Percentiles rank a stretch among this genome's conserved stretches.
Conservation (phyloP, 75 land plant genomes). For the Ceratopteris richardii region DNA sequence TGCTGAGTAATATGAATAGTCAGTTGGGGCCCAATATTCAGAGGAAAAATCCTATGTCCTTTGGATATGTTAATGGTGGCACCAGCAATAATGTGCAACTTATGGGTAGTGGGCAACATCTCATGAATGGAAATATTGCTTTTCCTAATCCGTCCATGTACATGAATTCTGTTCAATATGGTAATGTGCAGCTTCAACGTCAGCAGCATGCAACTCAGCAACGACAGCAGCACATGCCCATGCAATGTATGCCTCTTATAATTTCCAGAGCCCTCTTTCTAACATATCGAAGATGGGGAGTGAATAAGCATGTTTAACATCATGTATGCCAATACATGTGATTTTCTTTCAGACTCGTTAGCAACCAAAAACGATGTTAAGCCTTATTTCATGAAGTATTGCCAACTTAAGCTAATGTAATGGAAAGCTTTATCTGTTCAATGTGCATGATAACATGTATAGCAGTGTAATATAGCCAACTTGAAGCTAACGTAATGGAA, state of each 20-base stretch:
- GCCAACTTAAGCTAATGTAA: neutral
- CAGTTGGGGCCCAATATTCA: conserved; percentile 48
- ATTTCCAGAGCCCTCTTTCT: no score
- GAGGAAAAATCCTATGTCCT: conserved; percentile 30
- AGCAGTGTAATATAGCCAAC: no score
- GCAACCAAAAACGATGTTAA: neutral
- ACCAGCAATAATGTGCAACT: conserved; percentile 35
- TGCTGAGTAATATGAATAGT: conserved; percentile 46
- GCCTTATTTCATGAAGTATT: neutral
- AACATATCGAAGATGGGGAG: no score
- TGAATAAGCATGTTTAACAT: no score
- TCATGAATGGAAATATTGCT: conserved; percentile 40
- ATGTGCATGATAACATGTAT: no score
- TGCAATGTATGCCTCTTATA: conserved; percentile 14
- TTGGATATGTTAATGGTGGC: conserved; percentile 46
- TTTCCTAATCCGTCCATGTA: conserved; percentile 37
- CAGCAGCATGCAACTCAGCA: conserved; percentile 53
- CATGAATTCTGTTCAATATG: conserved; percentile 27
- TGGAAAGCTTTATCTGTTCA: no score
- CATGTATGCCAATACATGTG: no score
- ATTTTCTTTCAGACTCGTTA: neutral
- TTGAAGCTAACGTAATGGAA: no score
- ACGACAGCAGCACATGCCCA: conserved; percentile 34
- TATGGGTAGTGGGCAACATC: conserved; percentile 41
- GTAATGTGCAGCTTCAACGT: conserved; percentile 19